Evolutionary conservation across 495 filamentous ascomycete species (phyloP).

Genomic region (Physcia stellaris): DNA sequence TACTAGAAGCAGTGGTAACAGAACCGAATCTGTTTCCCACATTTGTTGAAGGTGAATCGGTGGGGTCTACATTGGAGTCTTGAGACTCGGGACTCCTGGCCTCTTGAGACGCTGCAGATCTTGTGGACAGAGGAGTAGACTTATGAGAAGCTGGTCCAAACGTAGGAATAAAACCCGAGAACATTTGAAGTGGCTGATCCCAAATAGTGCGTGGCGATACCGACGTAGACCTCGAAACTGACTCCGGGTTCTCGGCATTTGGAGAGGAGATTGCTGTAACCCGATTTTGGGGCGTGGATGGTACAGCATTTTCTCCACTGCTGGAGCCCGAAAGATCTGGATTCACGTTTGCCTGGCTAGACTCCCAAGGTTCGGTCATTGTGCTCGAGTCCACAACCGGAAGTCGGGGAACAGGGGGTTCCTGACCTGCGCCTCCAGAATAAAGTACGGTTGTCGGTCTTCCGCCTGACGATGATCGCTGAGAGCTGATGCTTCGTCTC

Average conservation of each 20-base stretch:
- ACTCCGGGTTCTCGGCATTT: slow-evolving; percentile 4
- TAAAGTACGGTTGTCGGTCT: slow-evolving; percentile 15
- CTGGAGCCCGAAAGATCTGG: too few relatives aligned
- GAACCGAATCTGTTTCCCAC: neutral
- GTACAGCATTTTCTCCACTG: neutral
- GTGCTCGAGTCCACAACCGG: slow-evolving; percentile 66
- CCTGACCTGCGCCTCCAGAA: slow-evolving; percentile 1
- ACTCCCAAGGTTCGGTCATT: slow-evolving; percentile 70
- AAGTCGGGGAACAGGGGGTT: slow-evolving; percentile 24
- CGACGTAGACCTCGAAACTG: slow-evolving; percentile 9
- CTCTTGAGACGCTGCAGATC: slow-evolving; percentile 8
- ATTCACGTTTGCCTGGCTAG: slow-evolving; percentile 10
- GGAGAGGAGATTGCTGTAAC: neutral
- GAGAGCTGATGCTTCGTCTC: slow-evolving; percentile 30
- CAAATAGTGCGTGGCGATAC: slow-evolving; percentile 13
- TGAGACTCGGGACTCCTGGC: slow-evolving; percentile 1
- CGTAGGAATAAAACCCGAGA: slow-evolving; percentile 13
- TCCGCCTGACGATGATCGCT: slow-evolving; percentile 9
- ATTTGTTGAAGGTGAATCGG: neutral
- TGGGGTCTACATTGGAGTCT: slow-evolving; percentile 1
- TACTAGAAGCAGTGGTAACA: too few relatives aligned
- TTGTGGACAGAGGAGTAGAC: slow-evolving; percentile 14
- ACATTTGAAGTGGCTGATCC: slow-evolving; percentile 17
- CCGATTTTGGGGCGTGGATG: slow-evolving; percentile 6
- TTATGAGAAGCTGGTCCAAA: slow-evolving; percentile 12